Percentiles rank a stretch among this genome's conserved stretches.
Evolutionary conservation across 73 alveolate genomes (phyloP).

Genomic region (Paramecium octaurelia): DNA sequence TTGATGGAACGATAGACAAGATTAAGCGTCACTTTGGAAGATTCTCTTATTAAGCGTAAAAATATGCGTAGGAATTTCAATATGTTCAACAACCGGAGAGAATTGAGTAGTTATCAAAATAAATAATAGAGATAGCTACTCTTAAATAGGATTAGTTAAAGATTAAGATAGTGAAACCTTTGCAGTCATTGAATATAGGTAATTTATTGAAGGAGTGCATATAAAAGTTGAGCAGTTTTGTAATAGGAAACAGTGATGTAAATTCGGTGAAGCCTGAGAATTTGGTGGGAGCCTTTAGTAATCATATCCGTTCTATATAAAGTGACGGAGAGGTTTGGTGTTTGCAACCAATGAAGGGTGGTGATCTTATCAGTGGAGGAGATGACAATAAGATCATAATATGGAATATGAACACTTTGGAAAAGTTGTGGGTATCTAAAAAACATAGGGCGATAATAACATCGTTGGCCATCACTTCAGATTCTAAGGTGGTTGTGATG

Average conservation of each 20-base stretch:
- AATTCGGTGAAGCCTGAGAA: neutral
- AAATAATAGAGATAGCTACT: neutral
- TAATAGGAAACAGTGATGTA: neutral
- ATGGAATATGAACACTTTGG: constrained; percentile 22
- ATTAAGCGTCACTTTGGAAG: neutral
- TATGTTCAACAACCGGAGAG: neutral
- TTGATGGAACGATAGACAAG: neutral
- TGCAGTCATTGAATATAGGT: neutral
- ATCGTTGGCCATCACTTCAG: neutral
- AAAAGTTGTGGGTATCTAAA: neutral
- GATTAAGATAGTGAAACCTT: neutral
- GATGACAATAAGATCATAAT: constrained; percentile 13
- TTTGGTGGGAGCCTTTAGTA: neutral
- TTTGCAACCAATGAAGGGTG: neutral
- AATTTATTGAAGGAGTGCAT: neutral
- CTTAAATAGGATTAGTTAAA: neutral
- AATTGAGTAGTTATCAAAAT: constrained; percentile 2
- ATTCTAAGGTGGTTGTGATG: neutral
- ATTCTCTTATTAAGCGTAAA: neutral
- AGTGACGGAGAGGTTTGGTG: constrained; percentile 44
- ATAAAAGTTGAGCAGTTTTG: neutral
- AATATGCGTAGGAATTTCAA: constrained; percentile 18
- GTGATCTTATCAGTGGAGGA: neutral
- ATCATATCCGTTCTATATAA: neutral
- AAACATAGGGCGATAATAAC: neutral